phyloP scores from a whole-genome alignment of 371 early-diverging fungal genomes.

The Mortierella sp. region DNA sequence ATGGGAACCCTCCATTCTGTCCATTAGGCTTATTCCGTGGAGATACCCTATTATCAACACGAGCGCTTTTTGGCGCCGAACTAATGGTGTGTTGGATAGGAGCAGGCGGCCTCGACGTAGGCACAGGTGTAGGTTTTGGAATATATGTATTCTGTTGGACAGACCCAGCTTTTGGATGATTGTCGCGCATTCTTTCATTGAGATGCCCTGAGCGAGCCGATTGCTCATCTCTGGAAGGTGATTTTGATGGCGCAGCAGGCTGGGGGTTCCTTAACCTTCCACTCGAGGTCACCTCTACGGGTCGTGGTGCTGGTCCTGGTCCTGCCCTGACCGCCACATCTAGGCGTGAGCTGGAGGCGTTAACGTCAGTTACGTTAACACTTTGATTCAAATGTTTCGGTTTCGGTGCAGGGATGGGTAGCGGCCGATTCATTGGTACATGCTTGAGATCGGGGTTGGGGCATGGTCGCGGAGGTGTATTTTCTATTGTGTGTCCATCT shows the following conservation, averaged over 20 bases:
- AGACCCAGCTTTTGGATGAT: not conserved
- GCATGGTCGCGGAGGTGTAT: slow-evolving; percentile 6
- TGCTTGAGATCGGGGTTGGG: slow-evolving; percentile 28
- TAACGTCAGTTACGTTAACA: not conserved
- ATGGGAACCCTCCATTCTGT: not conserved
- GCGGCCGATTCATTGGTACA: slow-evolving; percentile 44
- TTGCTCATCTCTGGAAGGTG: slow-evolving; percentile 8
- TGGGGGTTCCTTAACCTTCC: slow-evolving; percentile 19
- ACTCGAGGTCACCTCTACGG: slow-evolving; percentile 8
- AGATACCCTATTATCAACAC: not conserved
- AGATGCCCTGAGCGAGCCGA: slow-evolving; percentile 24
- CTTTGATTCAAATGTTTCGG: slow-evolving; percentile 26
- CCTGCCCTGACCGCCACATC: not conserved
- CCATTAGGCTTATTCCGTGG: not conserved
- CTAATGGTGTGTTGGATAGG: slow-evolving; percentile 8
- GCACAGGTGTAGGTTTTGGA: slow-evolving; percentile 26
- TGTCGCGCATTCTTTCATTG: not conserved
- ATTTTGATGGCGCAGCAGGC: slow-evolving; percentile 3
- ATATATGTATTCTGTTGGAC: slow-evolving; percentile 25
- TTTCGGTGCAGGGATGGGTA: slow-evolving; percentile 50
- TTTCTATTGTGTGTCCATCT: slow-evolving; percentile 12
- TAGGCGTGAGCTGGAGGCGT: not conserved
- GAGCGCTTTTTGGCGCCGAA: not conserved
- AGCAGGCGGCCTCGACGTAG: slow-evolving; percentile 20
- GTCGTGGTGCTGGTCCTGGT: slow-evolving; percentile 9